Conservation (phyloP, 768 basidiomycete species). For the Thelephora aurantiotincta region DNA sequence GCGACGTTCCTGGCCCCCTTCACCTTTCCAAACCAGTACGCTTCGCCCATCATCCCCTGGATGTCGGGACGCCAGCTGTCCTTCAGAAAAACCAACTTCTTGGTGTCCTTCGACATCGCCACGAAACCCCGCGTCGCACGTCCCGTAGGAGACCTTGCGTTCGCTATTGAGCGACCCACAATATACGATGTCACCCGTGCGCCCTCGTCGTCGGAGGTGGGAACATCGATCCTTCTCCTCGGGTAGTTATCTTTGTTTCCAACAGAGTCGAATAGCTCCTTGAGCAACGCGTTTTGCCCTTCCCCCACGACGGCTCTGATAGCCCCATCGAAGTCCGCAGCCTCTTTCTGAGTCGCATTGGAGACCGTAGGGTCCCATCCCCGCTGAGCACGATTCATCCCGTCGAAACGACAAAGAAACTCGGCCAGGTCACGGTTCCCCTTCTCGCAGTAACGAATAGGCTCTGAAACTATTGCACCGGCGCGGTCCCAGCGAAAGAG, state of each 20-base stretch:
- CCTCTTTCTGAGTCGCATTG: background rate
- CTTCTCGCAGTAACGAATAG: background rate
- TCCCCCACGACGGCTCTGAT: background rate
- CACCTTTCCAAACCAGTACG: too few relatives aligned
- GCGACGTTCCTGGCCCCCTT: too few relatives aligned
- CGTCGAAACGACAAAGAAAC: constrained; percentile 2
- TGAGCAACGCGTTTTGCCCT: too few relatives aligned
- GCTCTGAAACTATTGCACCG: constrained; percentile 1
- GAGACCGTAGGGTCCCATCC: constrained; percentile 4
- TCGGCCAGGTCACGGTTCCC: background rate
- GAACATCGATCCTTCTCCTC: background rate
- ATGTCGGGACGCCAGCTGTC: constrained; percentile 5
- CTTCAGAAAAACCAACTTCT: constrained; percentile 6
- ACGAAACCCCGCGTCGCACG: constrained; percentile 5
- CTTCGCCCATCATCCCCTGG: too few relatives aligned
- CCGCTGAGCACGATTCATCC: background rate
- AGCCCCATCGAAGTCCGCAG: background rate
- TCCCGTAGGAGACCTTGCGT: constrained; percentile 1
- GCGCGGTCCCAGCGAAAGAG: constrained; percentile 6
- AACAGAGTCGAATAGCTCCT: background rate
- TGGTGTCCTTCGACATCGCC: constrained; percentile 1
- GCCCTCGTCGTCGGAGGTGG: background rate
- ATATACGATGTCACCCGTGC: background rate
- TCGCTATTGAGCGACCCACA: background rate
- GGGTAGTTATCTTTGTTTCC: background rate